Base-by-base conservation (phyloP, 768 basidiomycete genomes). In the Trametes gibbosa region DNA sequence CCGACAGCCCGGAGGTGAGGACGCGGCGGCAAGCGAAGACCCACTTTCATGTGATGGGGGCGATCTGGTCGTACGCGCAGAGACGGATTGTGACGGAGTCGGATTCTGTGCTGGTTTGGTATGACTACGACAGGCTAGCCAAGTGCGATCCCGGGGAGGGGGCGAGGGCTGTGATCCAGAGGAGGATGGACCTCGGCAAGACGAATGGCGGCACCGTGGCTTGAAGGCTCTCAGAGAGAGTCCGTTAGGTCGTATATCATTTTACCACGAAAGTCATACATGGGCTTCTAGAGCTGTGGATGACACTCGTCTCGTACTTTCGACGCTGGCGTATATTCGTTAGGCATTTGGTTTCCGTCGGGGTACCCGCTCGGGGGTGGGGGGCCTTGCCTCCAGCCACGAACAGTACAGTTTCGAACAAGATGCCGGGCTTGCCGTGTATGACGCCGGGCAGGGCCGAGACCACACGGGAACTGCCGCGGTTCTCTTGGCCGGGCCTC, bases 71-170 rank as follows among this genome's bases (percentile, higher is more conserved):
- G 12, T 77, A 87, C 45, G 65, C 75, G 14, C 89, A 90, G 68
- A 74, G 78, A 41, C 74, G 80, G 13, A 77, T 87, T 52, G 89
- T 89, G 6, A 82, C 87, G 0, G 80, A 84, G 59, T 83, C 86
- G 2, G 82, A 84, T 63, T 82, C 85, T 56, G 77, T 79, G 3
- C 66, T 88, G 19, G 89, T 89, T 9, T 91, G 89, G 89, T 91
- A 89, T 60, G 85, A 91, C 68, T 90, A 91, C 62, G 85, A 88
- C 56, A 75, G 63, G 17, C 76, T 88, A 53, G 78, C 72, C 70
- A 90, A 88, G 70, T 83, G 81, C 59, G 79, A 81, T 64, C 87
- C 88, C 6, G 84, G 82, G 0, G 79, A 83, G 56, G 75, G 76
- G 35, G 71, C 74, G 4, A 73, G 75, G 67, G 72, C 74, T 34